phyloP scores from a whole-genome alignment of 169 alveolate genomes.

The Babesia caballi region DNA sequence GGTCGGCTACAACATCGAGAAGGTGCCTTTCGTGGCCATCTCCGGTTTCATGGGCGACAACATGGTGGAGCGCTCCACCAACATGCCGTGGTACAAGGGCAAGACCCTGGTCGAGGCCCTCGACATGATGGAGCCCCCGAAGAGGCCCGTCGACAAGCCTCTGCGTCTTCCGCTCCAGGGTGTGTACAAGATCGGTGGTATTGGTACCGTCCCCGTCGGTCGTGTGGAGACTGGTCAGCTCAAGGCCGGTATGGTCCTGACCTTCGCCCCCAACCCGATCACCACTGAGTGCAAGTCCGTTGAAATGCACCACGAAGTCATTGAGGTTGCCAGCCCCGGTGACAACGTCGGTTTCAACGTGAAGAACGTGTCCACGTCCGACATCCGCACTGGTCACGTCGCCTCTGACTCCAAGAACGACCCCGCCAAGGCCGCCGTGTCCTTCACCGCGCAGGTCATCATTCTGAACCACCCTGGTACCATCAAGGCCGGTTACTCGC shows the following conservation, averaged over 20 bases:
- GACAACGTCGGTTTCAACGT: constrained; percentile 97
- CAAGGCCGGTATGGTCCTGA: constrained; percentile 80
- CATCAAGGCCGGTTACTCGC: constrained; percentile 95
- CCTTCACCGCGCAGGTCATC: constrained; percentile 94
- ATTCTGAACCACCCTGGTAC: constrained; percentile 97
- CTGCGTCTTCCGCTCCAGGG: constrained; percentile 96
- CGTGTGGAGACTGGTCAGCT: constrained; percentile 97
- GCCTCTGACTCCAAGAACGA: constrained; percentile 96
- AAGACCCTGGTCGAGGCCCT: constrained; percentile 94
- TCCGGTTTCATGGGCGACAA: constrained; percentile 98
- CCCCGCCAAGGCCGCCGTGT: constrained; percentile 93
- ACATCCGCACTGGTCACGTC: constrained; percentile 93
- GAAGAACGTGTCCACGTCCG: constrained; percentile 93
- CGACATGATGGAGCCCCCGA: constrained; percentile 95
- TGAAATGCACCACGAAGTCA: constrained; percentile 97
- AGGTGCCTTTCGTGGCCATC: constrained; percentile 95
- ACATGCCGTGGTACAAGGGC: constrained; percentile 98
- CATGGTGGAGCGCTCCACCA: constrained; percentile 92
- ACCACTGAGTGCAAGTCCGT: constrained; percentile 96
- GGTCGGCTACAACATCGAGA: constrained; percentile 96
- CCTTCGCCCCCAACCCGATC: constrained; percentile 94
- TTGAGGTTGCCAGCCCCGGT: constrained; percentile 97
- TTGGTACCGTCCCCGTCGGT: constrained; percentile 99
- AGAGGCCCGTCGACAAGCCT: constrained; percentile 95
- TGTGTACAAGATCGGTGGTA: constrained; percentile 98